Evolutionary conservation across 148 eudicot genomes (phyloP), one percentile per base, ranked within the genome.

Genomic region (Euryodendron excelsum): DNA sequence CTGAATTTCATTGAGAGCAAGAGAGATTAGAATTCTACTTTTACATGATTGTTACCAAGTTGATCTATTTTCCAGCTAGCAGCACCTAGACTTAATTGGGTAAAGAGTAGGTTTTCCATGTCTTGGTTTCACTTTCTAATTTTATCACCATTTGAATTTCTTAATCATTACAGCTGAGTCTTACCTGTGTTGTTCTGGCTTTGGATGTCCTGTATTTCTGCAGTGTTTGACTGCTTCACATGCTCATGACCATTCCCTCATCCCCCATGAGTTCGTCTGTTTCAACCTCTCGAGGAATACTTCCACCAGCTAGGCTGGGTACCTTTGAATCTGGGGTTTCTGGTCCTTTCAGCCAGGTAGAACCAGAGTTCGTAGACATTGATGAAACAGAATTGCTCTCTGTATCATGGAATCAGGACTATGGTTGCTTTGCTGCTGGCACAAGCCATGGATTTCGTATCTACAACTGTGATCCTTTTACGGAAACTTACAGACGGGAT

Each of bases 321-420:
- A 69, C 85, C 18, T 81, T 77, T 77, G 90, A 86, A n/a, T 80
- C 82, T 69, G 90, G 82, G 75, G 81, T 56, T 34, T 71, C 86
- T 79, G 78, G 76, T 73, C 79, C 88, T 61, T 86, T 85, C 78
- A 68, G 72, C 81, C 80, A 53, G 47, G 66, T 86, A 61, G 90
- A 87, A 75, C 73, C 81, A 62, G 86, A 87, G 25, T 78, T 75
- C 31, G 84, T 73, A 80, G 91, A 88, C 72, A 79, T 73, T 71
- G 94, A 86, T 76, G 93, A 86, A 68, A 78, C 89, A 1, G 98
- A 93, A 75, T 84, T 96, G 83, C 81, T 91, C 48, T 89, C 86
- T 74, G 89, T 89, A 37, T 88, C 93, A 0, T 96, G 99, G 99
- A 96, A 96, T 87, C 99, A 96, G 87, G 99, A 96, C 85, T 88